Evolutionary conservation across 2,329 filamentous ascomycete species (phyloP), one percentile per base, ranked within the genome.

Genomic region (Fusarium lyarnte): DNA sequence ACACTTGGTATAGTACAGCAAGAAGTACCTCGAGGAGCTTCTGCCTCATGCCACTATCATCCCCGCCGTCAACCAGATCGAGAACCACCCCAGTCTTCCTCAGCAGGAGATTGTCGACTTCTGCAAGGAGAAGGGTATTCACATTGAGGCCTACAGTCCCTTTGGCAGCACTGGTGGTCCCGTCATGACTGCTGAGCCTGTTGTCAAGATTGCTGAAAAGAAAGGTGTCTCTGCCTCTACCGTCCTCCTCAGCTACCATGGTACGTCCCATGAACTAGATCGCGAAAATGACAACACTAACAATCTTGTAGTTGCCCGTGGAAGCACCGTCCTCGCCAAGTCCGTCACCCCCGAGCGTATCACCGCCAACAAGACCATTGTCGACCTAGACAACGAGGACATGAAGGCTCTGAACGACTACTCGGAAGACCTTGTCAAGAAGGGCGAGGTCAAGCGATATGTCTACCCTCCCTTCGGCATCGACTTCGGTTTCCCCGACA

Each of bases 401-500:
- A 61, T 81, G 59, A 87, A 90, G 76, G 86, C 93, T 53, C 82
- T 91, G 19, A 82, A 85, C 74, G 86, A 86, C 55, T 90, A 90
- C 80, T 87, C 88, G 1, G 81, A 84, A 29, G 82, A 84, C 38
- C 79, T 91, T 47, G 78, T 81, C 31, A 82, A 82, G 74, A 85
- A 85, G 68, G 84, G 85, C 49, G 86, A 89, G 81, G 78, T 89
- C 66, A 83, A 88, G 81, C 85, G 89, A 74, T 93, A 89, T 70
- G 89, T 93, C 38, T 92, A 91, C 79, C 91, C 91, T 73, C 87
- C 90, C 2, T 93, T 93, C 76, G 90, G 89, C 6, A 82, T 92
- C 53, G 85, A 91, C 76, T 91, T 93, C 79, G 91, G 91, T 4
- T 93, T 93, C 84, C 91, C 90, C n/a, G 91, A 93, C 79, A 91